Conservation (phyloP, 2,329 filamentous ascomycete genomes). For the Cordyceps fumosorosea region DNA sequence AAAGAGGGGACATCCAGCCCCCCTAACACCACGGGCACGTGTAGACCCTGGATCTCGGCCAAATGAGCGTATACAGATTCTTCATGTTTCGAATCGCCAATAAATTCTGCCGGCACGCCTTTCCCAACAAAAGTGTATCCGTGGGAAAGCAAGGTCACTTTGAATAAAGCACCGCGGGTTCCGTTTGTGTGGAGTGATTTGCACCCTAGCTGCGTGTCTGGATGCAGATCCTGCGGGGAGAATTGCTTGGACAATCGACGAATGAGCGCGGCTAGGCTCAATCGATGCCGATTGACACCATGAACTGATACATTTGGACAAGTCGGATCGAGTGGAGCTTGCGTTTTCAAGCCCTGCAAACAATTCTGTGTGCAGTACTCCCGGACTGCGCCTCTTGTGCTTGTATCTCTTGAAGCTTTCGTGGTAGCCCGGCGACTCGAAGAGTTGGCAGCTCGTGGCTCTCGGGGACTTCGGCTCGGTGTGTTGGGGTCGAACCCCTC, state of each 20-base stretch:
- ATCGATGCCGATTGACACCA: background rate
- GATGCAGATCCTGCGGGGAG: background rate
- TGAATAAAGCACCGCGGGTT: background rate
- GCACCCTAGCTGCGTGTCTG: background rate
- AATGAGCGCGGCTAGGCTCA: background rate
- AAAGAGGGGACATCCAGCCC: background rate
- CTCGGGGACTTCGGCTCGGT: slow-evolving; percentile 20
- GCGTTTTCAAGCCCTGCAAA: background rate
- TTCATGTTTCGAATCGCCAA: background rate
- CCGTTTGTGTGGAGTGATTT: background rate
- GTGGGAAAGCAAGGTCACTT: background rate
- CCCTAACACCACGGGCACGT: background rate
- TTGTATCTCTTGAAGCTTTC: background rate
- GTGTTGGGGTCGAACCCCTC: background rate
- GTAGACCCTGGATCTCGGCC: background rate
- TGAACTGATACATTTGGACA: background rate
- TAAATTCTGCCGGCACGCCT: background rate
- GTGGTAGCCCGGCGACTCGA: background rate
- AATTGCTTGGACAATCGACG: background rate
- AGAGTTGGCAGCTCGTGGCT: background rate
- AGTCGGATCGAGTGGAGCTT: background rate
- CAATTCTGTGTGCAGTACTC: background rate
- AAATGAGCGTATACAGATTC: background rate
- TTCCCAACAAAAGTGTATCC: background rate
- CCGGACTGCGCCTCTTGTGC: background rate